A percentile compares a stretch with the other conserved stretches of the same genome.
Evolutionary conservation across 1,284 basidiomycete species (phyloP).

Genomic region (Pholiota adiposa): DNA sequence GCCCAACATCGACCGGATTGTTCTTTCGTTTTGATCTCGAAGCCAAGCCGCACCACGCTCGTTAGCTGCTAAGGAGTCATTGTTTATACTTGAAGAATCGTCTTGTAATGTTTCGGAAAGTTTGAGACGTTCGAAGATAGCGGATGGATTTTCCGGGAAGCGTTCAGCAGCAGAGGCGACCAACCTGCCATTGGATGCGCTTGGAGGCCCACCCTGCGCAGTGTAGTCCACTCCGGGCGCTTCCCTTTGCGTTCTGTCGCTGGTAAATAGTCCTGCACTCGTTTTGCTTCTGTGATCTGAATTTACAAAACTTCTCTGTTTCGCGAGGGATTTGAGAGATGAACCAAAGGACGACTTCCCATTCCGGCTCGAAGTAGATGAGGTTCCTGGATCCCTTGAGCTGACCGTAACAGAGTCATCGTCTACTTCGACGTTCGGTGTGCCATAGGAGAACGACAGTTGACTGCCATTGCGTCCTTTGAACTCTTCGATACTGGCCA

Average conservation of each 20-base stretch:
- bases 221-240: neutral
- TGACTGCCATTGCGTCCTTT: constrained; percentile 62
- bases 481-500: constrained; percentile 78
- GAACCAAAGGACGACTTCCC: constrained; percentile 16
- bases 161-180: constrained; percentile 33
- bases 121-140: constrained; percentile 63
- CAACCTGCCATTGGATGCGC: constrained; percentile 35
- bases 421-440: constrained; percentile 52
- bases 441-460: constrained; percentile 54
- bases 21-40: constrained; percentile 75
- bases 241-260: constrained; percentile 6
- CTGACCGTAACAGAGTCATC: constrained; percentile 77
- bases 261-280: constrained; percentile 5
- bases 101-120: constrained; percentile 47
- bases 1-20: constrained; percentile 64
- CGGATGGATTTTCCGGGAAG: constrained; percentile 47
- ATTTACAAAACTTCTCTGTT: constrained; percentile 22
- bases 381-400: constrained; percentile 58
- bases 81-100: constrained; percentile 46
- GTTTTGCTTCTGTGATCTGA: constrained; percentile 17
- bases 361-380: constrained; percentile 22
- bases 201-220: constrained; percentile 19
- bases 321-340: constrained; percentile 17
- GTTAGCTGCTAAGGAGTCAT: constrained; percentile 49
- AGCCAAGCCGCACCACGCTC: constrained; percentile 83